These are phyloP conservation scores for Sclerospora graminicola DNA, from an alignment of 352 stramenopile genomes.

Conservation along the genomic window DNA sequence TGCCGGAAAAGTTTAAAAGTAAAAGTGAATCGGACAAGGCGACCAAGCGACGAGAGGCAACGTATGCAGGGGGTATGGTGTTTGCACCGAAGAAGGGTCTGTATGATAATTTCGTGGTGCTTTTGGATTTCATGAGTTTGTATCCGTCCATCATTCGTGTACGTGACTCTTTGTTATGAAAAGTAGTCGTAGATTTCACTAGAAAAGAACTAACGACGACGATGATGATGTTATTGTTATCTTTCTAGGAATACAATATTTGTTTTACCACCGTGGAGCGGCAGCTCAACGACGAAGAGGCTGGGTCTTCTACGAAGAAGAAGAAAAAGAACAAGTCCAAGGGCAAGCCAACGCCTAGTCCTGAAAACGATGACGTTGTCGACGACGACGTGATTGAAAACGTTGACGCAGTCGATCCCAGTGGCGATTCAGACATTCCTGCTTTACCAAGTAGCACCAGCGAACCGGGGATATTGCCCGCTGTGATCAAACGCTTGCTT, in stretches of 20 bases:
- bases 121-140: conserved; percentile 99
- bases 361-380: conserved; percentile 60
- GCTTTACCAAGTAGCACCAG: conserved; percentile 60
- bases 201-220: conserved; percentile 4
- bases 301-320: conserved; percentile 28
- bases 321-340: conserved; percentile 48
- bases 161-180: conserved; percentile 8
- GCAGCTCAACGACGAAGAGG: conserved; percentile 47
- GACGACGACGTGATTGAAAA: conserved; percentile 73
- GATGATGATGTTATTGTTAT: too few relatives aligned
- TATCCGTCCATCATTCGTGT: conserved; percentile 98
- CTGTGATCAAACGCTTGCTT: conserved; percentile 96
- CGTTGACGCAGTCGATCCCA: conserved; percentile 43
- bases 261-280: conserved; percentile 98
- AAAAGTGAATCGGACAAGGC: conserved; percentile 51
- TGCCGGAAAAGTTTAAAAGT: conserved; percentile 91
- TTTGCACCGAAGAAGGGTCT: conserved; percentile 99
- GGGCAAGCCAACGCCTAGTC: too few relatives aligned
- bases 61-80: conserved; percentile 98
- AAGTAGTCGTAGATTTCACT: not conserved
- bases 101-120: conserved; percentile 99
- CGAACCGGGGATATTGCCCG: conserved; percentile 89
- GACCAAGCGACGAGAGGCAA: conserved; percentile 67
- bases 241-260: conserved; percentile 98
- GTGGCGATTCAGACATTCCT: conserved; percentile 79